Evolutionary conservation across 352 stramenopile species (phyloP).

Genomic region (Globisporangium camurandrum): DNA sequence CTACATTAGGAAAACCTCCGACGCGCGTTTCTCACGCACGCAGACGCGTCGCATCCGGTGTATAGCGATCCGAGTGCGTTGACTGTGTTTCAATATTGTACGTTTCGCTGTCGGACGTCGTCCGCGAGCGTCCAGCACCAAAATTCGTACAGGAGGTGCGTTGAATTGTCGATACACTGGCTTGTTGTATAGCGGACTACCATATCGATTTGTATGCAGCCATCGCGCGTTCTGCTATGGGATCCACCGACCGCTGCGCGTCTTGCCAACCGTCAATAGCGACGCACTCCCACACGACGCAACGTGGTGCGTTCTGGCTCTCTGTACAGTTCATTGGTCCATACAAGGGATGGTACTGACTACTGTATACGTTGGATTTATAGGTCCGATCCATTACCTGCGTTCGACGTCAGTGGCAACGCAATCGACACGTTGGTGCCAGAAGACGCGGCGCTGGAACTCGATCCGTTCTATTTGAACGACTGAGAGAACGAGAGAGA

Average conservation of each 20-base stretch:
- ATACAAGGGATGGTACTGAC: no score
- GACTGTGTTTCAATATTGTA: constrained; percentile 65
- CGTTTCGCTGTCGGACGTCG: constrained; percentile 66
- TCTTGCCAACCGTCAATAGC: constrained; percentile 63
- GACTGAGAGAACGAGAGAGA: constrained; percentile 6
- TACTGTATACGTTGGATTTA: no score
- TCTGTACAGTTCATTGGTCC: no score
- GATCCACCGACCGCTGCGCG: constrained; percentile 48
- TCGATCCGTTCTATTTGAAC: constrained; percentile 32
- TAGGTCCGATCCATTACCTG: constrained; percentile 30
- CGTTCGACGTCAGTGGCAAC: constrained; percentile 1
- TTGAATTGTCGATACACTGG: no score
- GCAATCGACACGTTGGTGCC: constrained; percentile 6
- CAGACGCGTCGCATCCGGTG: constrained; percentile 49
- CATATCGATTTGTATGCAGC: no score
- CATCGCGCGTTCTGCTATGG: constrained; percentile 60
- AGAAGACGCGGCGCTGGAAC: constrained; percentile 32
- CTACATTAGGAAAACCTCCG: constrained; percentile 35
- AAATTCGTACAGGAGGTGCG: constrained; percentile 68
- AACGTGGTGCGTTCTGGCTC: no score
- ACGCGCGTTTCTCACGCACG: constrained; percentile 51
- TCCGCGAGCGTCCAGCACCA: constrained; percentile 71
- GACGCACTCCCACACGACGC: no score
- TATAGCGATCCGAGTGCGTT: constrained; percentile 45
- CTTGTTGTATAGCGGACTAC: no score